Percentiles rank a stretch among this genome's conserved stretches.
phyloP scores from a whole-genome alignment of 352 stramenopile genomes.

The Phytophthora idaei region DNA sequence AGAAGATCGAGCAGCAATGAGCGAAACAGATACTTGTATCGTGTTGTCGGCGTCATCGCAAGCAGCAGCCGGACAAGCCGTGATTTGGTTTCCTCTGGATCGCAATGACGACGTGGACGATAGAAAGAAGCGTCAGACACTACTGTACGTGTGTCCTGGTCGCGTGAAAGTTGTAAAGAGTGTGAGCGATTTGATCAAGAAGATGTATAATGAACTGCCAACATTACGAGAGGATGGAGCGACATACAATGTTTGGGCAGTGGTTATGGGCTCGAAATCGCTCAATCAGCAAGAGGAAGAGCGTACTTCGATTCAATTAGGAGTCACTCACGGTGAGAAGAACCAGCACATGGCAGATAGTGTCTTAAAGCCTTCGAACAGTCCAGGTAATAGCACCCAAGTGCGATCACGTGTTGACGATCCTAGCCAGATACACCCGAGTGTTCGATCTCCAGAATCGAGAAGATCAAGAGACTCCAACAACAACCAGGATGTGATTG shows the following conservation, averaged over 20 bases:
- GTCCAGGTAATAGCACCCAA: background rate
- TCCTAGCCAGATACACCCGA: background rate
- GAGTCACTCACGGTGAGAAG: background rate
- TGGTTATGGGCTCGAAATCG: conserved; percentile 19
- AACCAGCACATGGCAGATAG: background rate
- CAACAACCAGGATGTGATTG: conserved; percentile 1
- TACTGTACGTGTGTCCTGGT: conserved; percentile 70
- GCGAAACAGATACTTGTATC: conserved; percentile 37
- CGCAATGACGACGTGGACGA: conserved; percentile 3
- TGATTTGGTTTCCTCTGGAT: conserved; percentile 50
- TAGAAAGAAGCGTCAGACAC: conserved; percentile 33
- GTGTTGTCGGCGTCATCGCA: conserved; percentile 34
- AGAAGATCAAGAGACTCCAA: background rate
- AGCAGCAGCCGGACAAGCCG: conserved; percentile 26
- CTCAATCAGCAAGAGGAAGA: conserved; percentile 25
- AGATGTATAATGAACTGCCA: conserved; percentile 56
- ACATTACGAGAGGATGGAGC: conserved; percentile 23
- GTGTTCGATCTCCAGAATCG: background rate
- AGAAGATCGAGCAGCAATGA: conserved; percentile 35
- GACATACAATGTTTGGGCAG: conserved; percentile 51
- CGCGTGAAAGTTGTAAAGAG: conserved; percentile 72
- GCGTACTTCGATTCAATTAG: background rate
- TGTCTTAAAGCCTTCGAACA: background rate
- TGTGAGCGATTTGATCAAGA: conserved; percentile 51
- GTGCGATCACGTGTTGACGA: background rate